Conservation (phyloP, 2,329 filamentous ascomycete species). For the Fusarium euwallaceae region DNA sequence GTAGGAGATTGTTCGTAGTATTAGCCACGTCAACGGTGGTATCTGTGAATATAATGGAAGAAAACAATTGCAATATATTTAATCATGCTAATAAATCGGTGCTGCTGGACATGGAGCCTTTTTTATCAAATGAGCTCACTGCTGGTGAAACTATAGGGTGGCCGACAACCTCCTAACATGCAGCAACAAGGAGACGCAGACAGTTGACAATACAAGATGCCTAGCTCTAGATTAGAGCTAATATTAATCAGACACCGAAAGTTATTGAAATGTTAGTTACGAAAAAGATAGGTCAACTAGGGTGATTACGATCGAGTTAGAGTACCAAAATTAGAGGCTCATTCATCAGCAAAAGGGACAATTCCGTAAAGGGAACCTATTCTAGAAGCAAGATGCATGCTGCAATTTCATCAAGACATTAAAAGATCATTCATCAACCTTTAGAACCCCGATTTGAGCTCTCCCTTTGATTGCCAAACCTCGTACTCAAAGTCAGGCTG, state of each 20-base stretch:
- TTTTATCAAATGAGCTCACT: neutral
- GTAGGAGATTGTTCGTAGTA: no score
- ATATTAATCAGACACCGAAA: neutral
- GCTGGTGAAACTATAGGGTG: neutral
- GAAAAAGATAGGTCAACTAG: neutral
- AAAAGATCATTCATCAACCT: neutral
- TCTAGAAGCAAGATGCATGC: neutral
- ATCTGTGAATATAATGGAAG: no score
- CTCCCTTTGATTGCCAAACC: conserved; percentile 48
- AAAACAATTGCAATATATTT: no score
- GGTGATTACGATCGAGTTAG: neutral
- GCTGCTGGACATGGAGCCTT: neutral
- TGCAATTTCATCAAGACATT: neutral
- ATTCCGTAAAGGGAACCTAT: neutral
- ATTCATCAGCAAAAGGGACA: neutral
- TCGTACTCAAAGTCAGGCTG: conserved; percentile 53
- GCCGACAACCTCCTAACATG: neutral
- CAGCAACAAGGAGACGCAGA: neutral
- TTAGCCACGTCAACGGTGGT: no score
- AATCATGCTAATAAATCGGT: neutral
- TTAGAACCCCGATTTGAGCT: conserved; percentile 32
- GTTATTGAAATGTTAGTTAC: neutral
- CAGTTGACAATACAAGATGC: neutral
- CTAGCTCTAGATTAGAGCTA: neutral
- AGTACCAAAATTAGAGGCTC: neutral